Base-by-base conservation (phyloP, 768 basidiomycete genomes). In the Russula lepida region DNA sequence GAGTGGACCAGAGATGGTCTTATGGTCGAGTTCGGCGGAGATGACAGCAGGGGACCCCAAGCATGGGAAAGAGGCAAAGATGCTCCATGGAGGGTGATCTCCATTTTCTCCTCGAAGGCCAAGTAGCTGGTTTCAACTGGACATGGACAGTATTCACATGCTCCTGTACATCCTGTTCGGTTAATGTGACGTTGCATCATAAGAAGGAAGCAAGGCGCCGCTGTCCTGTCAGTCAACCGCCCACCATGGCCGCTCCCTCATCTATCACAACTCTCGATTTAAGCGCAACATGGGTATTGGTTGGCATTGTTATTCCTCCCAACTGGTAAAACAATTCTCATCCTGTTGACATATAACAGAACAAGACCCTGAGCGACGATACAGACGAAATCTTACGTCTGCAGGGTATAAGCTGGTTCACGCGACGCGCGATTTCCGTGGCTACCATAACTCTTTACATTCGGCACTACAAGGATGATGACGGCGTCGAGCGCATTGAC, bases 31-130 rank as follows among this genome's bases (percentile, higher is more conserved):
- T 90, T 91, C 70, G 89, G 88, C 0, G 90, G 89, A 1, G 81
- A 82, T 51, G 83, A 89, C 62, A 84, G 87, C 13, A 81, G 80
- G 59, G 90, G 91, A 2, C 86, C 88, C 6, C 84, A 88, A 64
- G 91, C 89, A 64, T 93, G 92, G 91, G 91, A 93, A 68, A 79
- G 80, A 62, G 92, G 90, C 7, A 91, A 87, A 64, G 88, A 89
- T 66, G 87, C 89, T 2, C 69, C 79, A 0, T 93, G 92, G 92
- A 85, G 78, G 66, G 81, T 89, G 21, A 74, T 89, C 54, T 89
- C 86, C 1, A 23, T 91, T 27, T 90, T 89, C 58, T 64, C 69
- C 7, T 66, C 72, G 25, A 73, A 68, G 62, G 23, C 35, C 46
- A 43, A 63, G n/a, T 54, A 63, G 43, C 17, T 39, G 9, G 11